Base-by-base conservation (phyloP, 2,329 filamentous ascomycete species). In the Xylariaceae sp. region DNA sequence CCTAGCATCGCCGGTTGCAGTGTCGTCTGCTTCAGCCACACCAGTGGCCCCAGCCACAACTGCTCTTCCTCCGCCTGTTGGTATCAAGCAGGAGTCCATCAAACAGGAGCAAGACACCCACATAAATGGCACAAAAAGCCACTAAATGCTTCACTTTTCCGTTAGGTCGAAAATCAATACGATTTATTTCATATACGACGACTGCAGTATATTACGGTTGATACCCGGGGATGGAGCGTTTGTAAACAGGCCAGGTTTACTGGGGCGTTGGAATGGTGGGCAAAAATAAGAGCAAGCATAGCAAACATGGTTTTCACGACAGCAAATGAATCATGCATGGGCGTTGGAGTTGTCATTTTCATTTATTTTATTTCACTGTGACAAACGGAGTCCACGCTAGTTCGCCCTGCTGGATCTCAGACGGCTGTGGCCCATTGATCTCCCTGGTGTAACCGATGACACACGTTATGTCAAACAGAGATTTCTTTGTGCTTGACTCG, bases 221-320 rank as follows among this genome's bases (percentile, higher is more conserved):
- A 58, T 58, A 56, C 56, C 56, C 54, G 42, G 33, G 54, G 46
- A 54, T 31, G 47, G 53, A 49, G 47, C 43, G 56, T 39, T 54
- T 60, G 42, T 45, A 17, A 31, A 51, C 39, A 50, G 42, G 42
- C 39, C 47, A 39, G 49, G 22, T 28, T 28, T 7, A 28, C 22
- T 28, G 48, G 53, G 51, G 47, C 45, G 56, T 39, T 54, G 60
- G 42, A 45, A 18, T 19, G 49, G 42, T 50, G 42, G 42, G 42
- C 47, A 39, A 50, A 36, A 38, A 49, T 18, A 39, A 5, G 49
- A 41, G 19, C 34, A 18, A 43, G 54, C 12, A 50, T 46, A 48
- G 40, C 51, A 54, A 56, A 54, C 51, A 53, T 17, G 43, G 28
- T 16, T 46, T 33, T 45, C 16, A 50, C 14, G 47, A 42, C 38